Evolutionary conservation across 768 basidiomycete species (phyloP).

Genomic region (Podaxis pistillaris): DNA sequence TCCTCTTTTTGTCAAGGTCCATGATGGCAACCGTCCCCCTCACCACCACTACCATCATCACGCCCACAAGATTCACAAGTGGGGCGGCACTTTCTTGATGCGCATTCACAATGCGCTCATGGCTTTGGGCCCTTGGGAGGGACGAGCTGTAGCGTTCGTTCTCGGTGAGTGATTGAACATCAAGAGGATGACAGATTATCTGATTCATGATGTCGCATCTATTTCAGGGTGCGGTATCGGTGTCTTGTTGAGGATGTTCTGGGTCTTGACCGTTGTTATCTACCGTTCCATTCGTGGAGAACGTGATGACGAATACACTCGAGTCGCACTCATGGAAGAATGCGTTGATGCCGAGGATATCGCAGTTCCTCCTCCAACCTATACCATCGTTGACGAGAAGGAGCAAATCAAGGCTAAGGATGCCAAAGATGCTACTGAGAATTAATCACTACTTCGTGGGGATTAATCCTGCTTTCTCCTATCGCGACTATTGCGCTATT

Average conservation of each 20-base stretch:
- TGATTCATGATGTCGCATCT: constrained; percentile 1
- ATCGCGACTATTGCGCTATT: not conserved
- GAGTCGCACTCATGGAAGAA: constrained; percentile 34
- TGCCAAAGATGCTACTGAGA: not conserved
- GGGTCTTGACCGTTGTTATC: constrained; percentile 62
- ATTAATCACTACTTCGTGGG: constrained; percentile 1
- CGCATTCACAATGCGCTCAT: constrained; percentile 67
- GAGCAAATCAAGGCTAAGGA: constrained; percentile 23
- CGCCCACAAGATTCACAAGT: constrained; percentile 26
- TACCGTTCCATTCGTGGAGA: constrained; percentile 50
- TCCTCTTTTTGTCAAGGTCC: not conserved
- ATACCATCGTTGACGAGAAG: constrained; percentile 54
- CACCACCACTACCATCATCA: constrained; percentile 23
- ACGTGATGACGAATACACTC: constrained; percentile 39
- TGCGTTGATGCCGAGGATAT: constrained; percentile 48
- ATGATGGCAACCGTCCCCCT: constrained; percentile 17
- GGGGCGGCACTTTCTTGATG: constrained; percentile 44
- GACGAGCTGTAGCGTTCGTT: constrained; percentile 79
- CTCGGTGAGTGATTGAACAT: constrained; percentile 44
- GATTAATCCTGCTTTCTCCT: not conserved
- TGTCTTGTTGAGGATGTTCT: constrained; percentile 79
- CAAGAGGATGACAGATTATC: not conserved
- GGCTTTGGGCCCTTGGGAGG: constrained; percentile 80
- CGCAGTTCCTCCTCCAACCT: constrained; percentile 53
- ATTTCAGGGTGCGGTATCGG: constrained; percentile 76